Conservation (phyloP, 495 filamentous ascomycete species). For the Neurospora sp. region DNA sequence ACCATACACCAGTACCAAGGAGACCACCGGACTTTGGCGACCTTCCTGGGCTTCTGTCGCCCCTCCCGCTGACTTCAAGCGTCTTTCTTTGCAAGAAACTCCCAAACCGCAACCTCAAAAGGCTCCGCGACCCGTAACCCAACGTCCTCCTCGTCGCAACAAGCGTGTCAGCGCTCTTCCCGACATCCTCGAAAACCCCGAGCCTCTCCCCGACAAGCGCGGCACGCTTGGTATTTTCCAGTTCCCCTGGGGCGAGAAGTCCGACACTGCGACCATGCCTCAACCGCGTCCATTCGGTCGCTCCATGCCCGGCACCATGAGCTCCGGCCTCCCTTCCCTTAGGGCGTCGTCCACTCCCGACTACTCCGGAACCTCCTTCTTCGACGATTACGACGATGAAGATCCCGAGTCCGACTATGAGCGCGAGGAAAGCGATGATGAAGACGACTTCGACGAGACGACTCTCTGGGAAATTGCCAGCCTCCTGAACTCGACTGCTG, state of each 20-base stretch:
- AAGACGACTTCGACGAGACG: slow-evolving; percentile 43
- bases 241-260: slow-evolving; percentile 47
- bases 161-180: slow-evolving; percentile 43
- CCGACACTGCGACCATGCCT: slow-evolving; percentile 37
- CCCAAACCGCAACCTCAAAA: slow-evolving; percentile 15
- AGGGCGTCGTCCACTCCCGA: slow-evolving; percentile 18
- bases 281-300: slow-evolving; percentile 6
- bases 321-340: slow-evolving; percentile 22
- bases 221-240: slow-evolving; percentile 47
- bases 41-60: slow-evolving; percentile 21
- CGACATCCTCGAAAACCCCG: slow-evolving; percentile 46
- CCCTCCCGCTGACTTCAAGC: slow-evolving; percentile 26
- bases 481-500: slow-evolving; percentile 33
- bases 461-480: slow-evolving; percentile 50
- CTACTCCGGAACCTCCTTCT: slow-evolving; percentile 34
- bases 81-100: slow-evolving; percentile 12
- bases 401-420: slow-evolving; percentile 23
- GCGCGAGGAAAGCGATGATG: slow-evolving; percentile 25
- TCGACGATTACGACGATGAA: slow-evolving; percentile 41
- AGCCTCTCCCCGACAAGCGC: slow-evolving; percentile 39
- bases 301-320: slow-evolving; percentile 40
- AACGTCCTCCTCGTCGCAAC: slow-evolving; percentile 38
- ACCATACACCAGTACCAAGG: slow-evolving; percentile 15
- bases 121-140: slow-evolving; percentile 28
- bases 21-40: slow-evolving; percentile 27